phyloP scores from a whole-genome alignment of 176 grass and related monocot species.

The Zea luxurians region DNA sequence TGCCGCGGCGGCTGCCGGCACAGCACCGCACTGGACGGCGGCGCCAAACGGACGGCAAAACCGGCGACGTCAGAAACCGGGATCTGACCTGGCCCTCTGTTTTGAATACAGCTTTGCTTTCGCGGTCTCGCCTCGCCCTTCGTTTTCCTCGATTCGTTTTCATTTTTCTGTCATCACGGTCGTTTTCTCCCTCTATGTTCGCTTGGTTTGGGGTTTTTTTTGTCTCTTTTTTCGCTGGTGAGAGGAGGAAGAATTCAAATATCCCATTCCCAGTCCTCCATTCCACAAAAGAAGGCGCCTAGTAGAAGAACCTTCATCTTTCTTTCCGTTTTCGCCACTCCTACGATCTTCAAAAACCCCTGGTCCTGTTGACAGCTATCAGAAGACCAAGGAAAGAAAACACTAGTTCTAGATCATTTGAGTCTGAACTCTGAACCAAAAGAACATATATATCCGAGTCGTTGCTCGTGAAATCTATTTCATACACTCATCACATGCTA shows the following conservation, averaged over 20 bases:
- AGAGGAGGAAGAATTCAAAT: background rate
- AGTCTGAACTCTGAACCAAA: background rate
- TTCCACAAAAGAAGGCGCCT: background rate
- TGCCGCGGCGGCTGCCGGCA: background rate
- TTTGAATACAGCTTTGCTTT: background rate
- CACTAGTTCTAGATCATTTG: background rate
- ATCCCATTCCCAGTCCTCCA: background rate
- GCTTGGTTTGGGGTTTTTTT: background rate
- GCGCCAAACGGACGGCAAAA: background rate
- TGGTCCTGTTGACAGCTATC: background rate
- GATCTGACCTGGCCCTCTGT: background rate
- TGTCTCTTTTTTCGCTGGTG: background rate
- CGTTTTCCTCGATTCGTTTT: background rate
- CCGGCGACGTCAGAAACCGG: conserved; percentile 22
- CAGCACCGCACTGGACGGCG: background rate
- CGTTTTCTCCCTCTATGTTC: background rate
- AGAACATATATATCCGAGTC: too few relatives aligned
- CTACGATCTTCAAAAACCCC: background rate
- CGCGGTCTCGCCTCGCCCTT: background rate
- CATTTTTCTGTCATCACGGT: background rate
- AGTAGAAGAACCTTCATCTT: background rate
- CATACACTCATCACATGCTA: background rate
- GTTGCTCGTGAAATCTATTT: background rate
- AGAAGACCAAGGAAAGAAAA: background rate
- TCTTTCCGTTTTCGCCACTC: background rate